Evolutionary conservation across 495 filamentous ascomycete genomes (phyloP).

Genomic region (Xeromyces bisporus): DNA sequence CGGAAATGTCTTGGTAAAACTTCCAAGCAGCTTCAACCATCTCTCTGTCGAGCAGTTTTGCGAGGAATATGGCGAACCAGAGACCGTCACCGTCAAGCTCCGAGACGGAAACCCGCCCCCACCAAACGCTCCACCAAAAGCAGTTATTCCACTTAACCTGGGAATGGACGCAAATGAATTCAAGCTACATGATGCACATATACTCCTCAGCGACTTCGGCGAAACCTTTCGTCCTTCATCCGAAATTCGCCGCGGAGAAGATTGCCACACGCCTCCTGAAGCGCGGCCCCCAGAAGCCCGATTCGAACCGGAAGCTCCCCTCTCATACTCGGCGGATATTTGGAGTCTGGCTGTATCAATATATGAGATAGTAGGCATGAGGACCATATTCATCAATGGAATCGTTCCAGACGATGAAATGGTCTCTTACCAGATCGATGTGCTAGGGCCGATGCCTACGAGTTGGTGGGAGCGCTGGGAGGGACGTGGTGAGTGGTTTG

Average conservation of each 20-base stretch:
- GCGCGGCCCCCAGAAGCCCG: conserved; percentile 17
- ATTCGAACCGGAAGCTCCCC: conserved; percentile 13
- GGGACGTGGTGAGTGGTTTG: conserved; percentile 10
- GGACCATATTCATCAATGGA: conserved; percentile 15
- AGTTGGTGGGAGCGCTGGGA: conserved; percentile 18
- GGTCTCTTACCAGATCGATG: conserved; percentile 13
- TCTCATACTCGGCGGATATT: conserved; percentile 17
- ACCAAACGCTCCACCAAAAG: conserved; percentile 10
- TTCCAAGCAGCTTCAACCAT: conserved; percentile 14
- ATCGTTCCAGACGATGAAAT: conserved; percentile 12
- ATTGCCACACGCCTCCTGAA: conserved; percentile 16
- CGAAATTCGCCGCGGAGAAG: conserved; percentile 11
- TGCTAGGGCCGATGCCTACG: conserved; percentile 16
- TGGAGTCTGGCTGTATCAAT: conserved; percentile 20
- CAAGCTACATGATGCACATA: conserved; percentile 9
- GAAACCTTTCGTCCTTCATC: conserved; percentile 14
- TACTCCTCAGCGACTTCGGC: conserved; percentile 20
- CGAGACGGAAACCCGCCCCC: conserved; percentile 6
- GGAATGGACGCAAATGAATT: conserved; percentile 16
- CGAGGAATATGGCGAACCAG: conserved; percentile 6
- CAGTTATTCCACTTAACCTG: conserved; percentile 14
- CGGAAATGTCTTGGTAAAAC: conserved; percentile 19
- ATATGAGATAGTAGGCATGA: conserved; percentile 24
- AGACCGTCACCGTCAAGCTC: conserved; percentile 7
- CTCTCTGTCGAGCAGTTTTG: conserved; percentile 8